Conservation (phyloP, 768 basidiomycete species). For the Russula foetens region DNA sequence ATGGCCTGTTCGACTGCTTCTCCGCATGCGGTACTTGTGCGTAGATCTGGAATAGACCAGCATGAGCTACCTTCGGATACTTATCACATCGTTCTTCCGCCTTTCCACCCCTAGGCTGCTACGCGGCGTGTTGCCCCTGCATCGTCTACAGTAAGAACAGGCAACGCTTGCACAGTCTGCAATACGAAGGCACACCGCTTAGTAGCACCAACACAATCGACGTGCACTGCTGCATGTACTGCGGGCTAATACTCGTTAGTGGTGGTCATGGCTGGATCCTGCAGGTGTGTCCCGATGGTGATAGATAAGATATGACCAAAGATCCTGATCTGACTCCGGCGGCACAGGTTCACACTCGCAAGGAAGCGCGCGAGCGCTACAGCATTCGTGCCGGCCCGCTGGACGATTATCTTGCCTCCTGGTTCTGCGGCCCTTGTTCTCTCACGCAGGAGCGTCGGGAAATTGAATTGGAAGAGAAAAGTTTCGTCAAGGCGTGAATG, state of each 20-base stretch:
- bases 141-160: slow-evolving; percentile 34
- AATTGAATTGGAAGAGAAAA: slow-evolving; percentile 1
- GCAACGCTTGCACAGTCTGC: slow-evolving; percentile 33
- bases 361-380: neutral
- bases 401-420: neutral
- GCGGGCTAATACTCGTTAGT: slow-evolving; percentile 23
- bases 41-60: neutral
- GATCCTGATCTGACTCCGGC: too few species aligned
- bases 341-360: neutral
- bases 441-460: slow-evolving; percentile 1
- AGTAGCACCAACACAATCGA: slow-evolving; percentile 31
- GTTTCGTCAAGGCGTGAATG: neutral
- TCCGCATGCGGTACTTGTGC: neutral
- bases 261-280: slow-evolving; percentile 33
- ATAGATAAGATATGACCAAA: too few species aligned
- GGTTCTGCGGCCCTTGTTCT: neutral
- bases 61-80: too few species aligned
- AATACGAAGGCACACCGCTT: slow-evolving; percentile 30
- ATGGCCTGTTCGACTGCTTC: slow-evolving; percentile 24
- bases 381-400: neutral
- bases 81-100: neutral
- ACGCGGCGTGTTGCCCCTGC: slow-evolving; percentile 36
- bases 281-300: slow-evolving; percentile 28
- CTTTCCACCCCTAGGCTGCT: slow-evolving; percentile 24
- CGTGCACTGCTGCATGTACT: slow-evolving; percentile 33